Conservation (phyloP, 306 rosid species). For the Chamaecrista fasciculata region DNA sequence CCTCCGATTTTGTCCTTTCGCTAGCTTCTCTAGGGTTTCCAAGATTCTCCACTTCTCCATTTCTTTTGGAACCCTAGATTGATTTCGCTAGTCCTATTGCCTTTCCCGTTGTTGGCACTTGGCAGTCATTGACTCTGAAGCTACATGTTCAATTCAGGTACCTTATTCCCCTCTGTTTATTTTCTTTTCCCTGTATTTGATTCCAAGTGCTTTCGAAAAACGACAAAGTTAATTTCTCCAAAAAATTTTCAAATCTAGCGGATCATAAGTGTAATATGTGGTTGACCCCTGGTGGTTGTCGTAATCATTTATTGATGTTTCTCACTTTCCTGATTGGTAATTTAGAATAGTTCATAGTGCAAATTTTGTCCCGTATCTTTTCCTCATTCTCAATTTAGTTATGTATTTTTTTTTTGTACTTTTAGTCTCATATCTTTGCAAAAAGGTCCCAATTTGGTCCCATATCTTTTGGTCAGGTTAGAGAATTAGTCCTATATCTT, state of each 20-base stretch:
- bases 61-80: slow-evolving; percentile 50
- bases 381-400: too few species aligned
- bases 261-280: slow-evolving; percentile 13
- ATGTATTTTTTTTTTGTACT: too few species aligned
- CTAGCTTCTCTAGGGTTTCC: slow-evolving; percentile 56
- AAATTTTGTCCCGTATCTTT: too few species aligned
- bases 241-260: not conserved
- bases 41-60: not conserved
- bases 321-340: too few species aligned
- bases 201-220: too few species aligned
- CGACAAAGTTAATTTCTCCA: not conserved
- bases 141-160: slow-evolving; percentile 53
- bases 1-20: slow-evolving; percentile 1
- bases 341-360: too few species aligned
- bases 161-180: not conserved
- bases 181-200: not conserved
- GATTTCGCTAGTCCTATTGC: slow-evolving; percentile 32
- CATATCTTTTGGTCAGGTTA: too few species aligned
- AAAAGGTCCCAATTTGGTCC: too few species aligned
- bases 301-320: not conserved
- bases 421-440: too few species aligned
- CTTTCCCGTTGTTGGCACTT: slow-evolving; percentile 8
- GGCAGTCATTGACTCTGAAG: slow-evolving; percentile 21
- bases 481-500: too few species aligned
- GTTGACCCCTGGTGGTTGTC: slow-evolving; percentile 3